A percentile compares a stretch with the other conserved stretches of the same genome.
These are phyloP conservation scores for Metschnikowia dekortorum DNA, from an alignment of 805 yeast genomes.

Conservation along the genomic window DNA sequence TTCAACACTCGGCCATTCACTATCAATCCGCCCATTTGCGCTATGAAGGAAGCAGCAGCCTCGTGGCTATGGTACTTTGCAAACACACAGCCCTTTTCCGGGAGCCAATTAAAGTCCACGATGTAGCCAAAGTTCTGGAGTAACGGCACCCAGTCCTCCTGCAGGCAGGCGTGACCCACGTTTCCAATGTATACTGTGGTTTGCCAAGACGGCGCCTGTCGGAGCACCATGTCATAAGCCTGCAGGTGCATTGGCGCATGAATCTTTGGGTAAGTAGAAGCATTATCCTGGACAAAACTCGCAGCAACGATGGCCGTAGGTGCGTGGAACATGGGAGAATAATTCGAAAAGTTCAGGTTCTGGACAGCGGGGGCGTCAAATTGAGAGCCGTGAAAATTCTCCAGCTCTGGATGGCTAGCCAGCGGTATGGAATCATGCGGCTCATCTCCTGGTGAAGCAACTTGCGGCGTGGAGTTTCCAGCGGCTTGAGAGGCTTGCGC, in stretches of 20 bases:
- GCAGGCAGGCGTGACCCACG: conserved; percentile 70
- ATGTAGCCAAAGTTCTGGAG: conserved; percentile 78
- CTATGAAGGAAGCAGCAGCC: conserved; percentile 83
- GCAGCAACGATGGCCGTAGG: no score
- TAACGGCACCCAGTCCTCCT: conserved; percentile 67
- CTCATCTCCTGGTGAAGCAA: no score
- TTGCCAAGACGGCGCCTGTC: conserved; percentile 79
- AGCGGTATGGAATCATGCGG: no score
- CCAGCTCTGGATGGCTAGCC: no score
- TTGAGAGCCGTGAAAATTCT: no score
- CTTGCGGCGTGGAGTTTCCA: no score
- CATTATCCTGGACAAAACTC: no score
- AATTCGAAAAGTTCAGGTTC: no score
- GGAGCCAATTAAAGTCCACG: conserved; percentile 73
- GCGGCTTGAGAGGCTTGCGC: background rate
- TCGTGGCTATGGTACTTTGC: conserved; percentile 85
- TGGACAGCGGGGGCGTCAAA: no score
- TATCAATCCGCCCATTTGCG: conserved; percentile 65
- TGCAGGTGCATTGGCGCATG: no score
- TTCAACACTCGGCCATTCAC: conserved; percentile 75
- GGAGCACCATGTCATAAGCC: conserved; percentile 58
- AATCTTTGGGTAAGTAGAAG: no score
- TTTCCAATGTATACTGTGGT: conserved; percentile 87
- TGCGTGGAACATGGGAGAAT: no score
- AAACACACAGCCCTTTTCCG: conserved; percentile 85